Conservation (phyloP, 2,329 filamentous ascomycete genomes). For the Hymenoscyphus scutula region DNA sequence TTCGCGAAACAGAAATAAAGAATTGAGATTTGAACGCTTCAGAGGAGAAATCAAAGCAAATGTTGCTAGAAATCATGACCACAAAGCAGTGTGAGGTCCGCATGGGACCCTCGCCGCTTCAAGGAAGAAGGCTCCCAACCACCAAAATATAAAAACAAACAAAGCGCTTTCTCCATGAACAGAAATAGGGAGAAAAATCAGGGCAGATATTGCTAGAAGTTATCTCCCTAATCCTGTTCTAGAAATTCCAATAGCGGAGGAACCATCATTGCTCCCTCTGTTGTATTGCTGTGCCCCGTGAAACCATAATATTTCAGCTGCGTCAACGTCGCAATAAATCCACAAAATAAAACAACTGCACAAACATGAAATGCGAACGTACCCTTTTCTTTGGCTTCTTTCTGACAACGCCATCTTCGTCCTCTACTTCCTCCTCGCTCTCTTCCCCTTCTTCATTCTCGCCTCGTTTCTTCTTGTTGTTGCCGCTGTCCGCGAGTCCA, state of each 20-base stretch:
- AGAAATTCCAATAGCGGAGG: neutral
- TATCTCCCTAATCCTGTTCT: neutral
- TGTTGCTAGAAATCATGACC: too few species aligned
- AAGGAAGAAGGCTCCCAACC: too few species aligned
- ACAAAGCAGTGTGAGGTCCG: too few species aligned
- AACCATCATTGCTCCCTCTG: too few species aligned
- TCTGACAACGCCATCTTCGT: constrained; percentile 49
- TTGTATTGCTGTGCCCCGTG: too few species aligned
- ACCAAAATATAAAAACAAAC: too few species aligned
- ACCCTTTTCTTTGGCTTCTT: constrained; percentile 76
- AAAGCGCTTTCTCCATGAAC: neutral
- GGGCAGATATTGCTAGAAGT: neutral
- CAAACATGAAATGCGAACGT: constrained; percentile 27
- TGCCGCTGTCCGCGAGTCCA: constrained; percentile 82
- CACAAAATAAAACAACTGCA: constrained; percentile 14
- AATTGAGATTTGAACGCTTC: too few species aligned
- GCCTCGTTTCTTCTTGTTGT: constrained; percentile 69
- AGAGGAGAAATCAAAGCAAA: too few species aligned
- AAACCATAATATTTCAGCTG: too few species aligned
- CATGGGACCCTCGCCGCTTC: too few species aligned
- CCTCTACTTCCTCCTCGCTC: constrained; percentile 59
- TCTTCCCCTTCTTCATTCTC: constrained; percentile 65
- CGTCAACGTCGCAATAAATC: neutral
- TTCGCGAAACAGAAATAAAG: too few species aligned
- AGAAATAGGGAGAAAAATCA: neutral